A percentile compares a stretch with the other conserved stretches of the same genome.
Conservation (phyloP, 352 stramenopile genomes). For the Phytophthora megakarya region DNA sequence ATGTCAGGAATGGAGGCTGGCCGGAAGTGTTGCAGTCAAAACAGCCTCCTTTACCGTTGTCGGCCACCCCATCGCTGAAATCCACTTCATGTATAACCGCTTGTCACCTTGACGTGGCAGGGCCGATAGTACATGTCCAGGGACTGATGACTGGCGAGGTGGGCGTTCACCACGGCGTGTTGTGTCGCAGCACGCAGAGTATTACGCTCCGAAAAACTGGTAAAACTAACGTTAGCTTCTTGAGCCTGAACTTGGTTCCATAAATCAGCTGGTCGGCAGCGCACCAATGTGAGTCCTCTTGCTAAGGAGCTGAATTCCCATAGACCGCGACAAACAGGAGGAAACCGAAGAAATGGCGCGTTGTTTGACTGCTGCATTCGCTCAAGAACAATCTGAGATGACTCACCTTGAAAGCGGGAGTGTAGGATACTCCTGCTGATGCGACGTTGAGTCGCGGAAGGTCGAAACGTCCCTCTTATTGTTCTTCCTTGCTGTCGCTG, state of each 20-base stretch:
- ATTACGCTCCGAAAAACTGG: neutral
- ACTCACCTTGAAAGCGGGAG: neutral
- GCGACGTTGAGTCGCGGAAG: neutral
- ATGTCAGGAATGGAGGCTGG: neutral
- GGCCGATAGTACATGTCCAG: too few species aligned
- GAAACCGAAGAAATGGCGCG: neutral
- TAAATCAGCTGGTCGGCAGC: neutral
- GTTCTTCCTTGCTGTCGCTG: neutral
- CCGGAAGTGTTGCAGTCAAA: neutral
- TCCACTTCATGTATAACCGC: neutral
- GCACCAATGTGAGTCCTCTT: neutral
- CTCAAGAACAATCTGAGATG: neutral
- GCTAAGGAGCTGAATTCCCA: neutral
- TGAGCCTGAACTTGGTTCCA: neutral
- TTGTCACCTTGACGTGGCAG: neutral
- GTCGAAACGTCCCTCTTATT: neutral
- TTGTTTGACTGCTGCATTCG: conserved; percentile 1
- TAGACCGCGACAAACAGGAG: neutral
- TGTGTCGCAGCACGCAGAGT: neutral
- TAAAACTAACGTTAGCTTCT: neutral
- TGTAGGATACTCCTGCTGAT: neutral
- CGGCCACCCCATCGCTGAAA: neutral
- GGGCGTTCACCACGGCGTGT: too few species aligned
- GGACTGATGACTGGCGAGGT: too few species aligned
- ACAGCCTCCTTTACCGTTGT: neutral